Conservation (phyloP, 1,284 basidiomycete genomes). For the Sporisorium reilianum region DNA sequence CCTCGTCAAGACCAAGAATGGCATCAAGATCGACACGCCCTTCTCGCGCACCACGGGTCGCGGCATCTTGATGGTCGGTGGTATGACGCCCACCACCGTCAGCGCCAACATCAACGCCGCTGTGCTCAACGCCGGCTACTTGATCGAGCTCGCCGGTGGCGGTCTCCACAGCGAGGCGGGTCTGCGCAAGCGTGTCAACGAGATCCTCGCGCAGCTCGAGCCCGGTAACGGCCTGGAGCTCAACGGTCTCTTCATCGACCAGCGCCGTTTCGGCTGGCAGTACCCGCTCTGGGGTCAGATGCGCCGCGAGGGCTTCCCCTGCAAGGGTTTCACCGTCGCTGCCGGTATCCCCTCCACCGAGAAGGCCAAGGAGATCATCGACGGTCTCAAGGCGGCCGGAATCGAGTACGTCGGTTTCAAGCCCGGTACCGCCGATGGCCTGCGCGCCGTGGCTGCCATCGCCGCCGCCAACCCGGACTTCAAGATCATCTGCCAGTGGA, state of each 20-base stretch:
- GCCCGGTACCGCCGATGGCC: conserved; percentile 95
- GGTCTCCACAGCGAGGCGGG: conserved; percentile 93
- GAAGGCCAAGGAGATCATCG: conserved; percentile 93
- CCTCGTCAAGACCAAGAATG: conserved; percentile 80
- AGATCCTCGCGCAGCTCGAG: conserved; percentile 55
- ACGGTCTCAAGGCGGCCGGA: conserved; percentile 79
- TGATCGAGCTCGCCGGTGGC: conserved; percentile 95
- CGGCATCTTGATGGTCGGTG: conserved; percentile 97
- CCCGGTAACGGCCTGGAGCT: conserved; percentile 78
- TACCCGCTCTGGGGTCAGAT: conserved; percentile 97
- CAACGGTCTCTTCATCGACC: conserved; percentile 98
- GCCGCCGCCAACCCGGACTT: conserved; percentile 93
- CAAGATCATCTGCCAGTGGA: conserved; percentile 99
- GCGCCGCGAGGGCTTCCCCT: conserved; percentile 91
- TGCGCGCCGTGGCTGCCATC: conserved; percentile 95
- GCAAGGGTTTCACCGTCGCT: conserved; percentile 98
- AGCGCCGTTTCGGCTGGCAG: conserved; percentile 93
- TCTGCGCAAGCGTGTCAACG: conserved; percentile 82
- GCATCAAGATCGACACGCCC: conserved; percentile 81
- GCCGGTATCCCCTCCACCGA: conserved; percentile 93
- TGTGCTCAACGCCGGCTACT: conserved; percentile 91
- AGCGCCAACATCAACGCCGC: conserved; percentile 72
- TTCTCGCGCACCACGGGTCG: conserved; percentile 95
- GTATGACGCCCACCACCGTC: conserved; percentile 76
- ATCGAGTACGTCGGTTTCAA: conserved; percentile 98